Evolutionary conservation across 2,329 filamentous ascomycete genomes (phyloP).

Genomic region (Aspergillus arachidicola): DNA sequence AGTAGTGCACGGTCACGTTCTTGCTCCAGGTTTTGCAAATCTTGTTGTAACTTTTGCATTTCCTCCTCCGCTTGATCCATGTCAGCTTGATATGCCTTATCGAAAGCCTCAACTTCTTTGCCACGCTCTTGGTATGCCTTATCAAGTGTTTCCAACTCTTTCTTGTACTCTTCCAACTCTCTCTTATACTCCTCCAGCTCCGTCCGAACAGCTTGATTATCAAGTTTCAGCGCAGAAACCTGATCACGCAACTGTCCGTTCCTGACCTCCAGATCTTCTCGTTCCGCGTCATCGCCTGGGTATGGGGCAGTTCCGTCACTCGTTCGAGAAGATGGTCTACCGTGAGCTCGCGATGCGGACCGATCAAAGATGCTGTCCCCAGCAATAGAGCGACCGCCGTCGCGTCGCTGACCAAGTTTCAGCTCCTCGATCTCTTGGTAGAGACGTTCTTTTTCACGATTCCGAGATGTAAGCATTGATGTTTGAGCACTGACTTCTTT

Average conservation of each 20-base stretch:
- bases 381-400: conserved; percentile 59
- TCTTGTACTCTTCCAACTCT: conserved; percentile 51
- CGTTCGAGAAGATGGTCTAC: conserved; percentile 72
- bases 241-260: conserved; percentile 83
- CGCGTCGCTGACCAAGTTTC: conserved; percentile 81
- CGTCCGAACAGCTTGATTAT: conserved; percentile 84
- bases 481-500: conserved; percentile 94
- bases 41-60: conserved; percentile 65
- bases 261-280: conserved; percentile 83
- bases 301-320: conserved; percentile 71
- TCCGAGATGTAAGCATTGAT: conserved; percentile 94
- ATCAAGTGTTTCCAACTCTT: neutral
- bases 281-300: conserved; percentile 70
- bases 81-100: conserved; percentile 76
- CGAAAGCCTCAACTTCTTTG: conserved; percentile 63
- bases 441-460: conserved; percentile 89
- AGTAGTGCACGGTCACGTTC: conserved; percentile 86
- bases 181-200: conserved; percentile 78
- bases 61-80: conserved; percentile 79
- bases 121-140: neutral
- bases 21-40: conserved; percentile 45
- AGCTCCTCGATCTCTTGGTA: conserved; percentile 98
- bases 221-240: conserved; percentile 80
- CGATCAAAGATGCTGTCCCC: conserved; percentile 91
- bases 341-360: conserved; percentile 83